Evolutionary conservation across 495 filamentous ascomycete species (phyloP).

Genomic region (Trichoderma orchidacearum): DNA sequence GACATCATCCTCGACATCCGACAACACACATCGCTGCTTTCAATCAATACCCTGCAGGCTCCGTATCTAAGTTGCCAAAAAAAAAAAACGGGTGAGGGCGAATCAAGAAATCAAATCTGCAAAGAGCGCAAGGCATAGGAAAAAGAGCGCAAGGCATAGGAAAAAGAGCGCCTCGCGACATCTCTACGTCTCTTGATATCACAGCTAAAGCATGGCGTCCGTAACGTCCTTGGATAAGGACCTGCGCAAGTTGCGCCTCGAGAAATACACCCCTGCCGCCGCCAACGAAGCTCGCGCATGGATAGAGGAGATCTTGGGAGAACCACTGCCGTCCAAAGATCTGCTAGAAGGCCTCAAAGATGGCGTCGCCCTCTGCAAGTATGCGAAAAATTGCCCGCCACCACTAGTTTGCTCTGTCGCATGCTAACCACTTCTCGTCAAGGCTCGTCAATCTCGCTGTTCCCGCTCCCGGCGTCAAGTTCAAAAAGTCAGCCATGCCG

Average conservation of each 20-base stretch:
- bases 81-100: neutral
- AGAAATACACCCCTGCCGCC: conserved; percentile 86
- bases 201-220: conserved; percentile 66
- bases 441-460: conserved; percentile 78
- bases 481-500: conserved; percentile 79
- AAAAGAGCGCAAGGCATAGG: no score
- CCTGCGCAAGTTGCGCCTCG: conserved; percentile 81
- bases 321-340: conserved; percentile 56
- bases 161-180: no score
- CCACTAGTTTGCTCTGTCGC: neutral
- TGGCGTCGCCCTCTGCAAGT: conserved; percentile 88
- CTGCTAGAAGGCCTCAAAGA: conserved; percentile 78
- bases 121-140: no score
- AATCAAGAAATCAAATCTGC: no score
- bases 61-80: neutral
- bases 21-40: neutral
- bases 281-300: conserved; percentile 75
- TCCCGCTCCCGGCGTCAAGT: conserved; percentile 59
- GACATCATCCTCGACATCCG: neutral
- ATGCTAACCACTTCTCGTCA: conserved; percentile 10
- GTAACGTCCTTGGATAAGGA: conserved; percentile 91
- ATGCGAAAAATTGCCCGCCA: conserved; percentile 5
- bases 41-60: neutral
- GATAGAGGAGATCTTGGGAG: conserved; percentile 74
- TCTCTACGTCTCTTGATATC: no score